phyloP scores from a whole-genome alignment of 192 early-diverging fungal species.

The Linnemannia schmuckeri region DNA sequence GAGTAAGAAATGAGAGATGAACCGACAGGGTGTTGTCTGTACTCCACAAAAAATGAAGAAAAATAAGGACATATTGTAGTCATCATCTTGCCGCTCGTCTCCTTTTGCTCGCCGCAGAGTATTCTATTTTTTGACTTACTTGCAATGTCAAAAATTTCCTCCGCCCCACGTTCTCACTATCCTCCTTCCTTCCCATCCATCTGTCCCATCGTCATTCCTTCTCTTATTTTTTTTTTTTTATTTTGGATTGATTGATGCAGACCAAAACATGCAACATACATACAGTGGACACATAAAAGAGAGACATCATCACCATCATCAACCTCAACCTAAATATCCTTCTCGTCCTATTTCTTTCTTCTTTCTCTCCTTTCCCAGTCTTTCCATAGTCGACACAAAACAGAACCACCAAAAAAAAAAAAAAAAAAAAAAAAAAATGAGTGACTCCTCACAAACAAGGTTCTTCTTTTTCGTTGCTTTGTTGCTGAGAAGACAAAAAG shows the following conservation, averaged over 20 bases:
- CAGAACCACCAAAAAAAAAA: neutral
- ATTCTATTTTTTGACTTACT: conserved; percentile 3
- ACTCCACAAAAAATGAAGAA: neutral
- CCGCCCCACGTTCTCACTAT: neutral
- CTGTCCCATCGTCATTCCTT: conserved; percentile 1
- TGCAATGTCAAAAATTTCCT: neutral
- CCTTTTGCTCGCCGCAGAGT: neutral
- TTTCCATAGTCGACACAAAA: neutral
- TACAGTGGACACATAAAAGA: neutral
- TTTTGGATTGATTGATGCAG: neutral
- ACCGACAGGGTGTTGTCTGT: neutral
- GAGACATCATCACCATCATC: neutral
- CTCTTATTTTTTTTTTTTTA: neutral
- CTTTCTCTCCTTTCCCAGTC: too few relatives aligned
- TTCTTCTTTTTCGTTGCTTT: neutral
- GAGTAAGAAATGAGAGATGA: neutral
- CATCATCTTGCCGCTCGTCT: neutral
- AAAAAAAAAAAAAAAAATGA: too few relatives aligned
- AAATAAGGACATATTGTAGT: neutral
- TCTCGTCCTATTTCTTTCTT: too few relatives aligned
- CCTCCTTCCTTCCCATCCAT: neutral
- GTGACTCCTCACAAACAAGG: neutral
- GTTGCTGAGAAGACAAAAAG: neutral
- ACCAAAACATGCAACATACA: neutral
- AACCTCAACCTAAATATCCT: neutral